Evolutionary conservation across 1,284 basidiomycete genomes (phyloP).

Genomic region (Phenoliferia sp.): DNA sequence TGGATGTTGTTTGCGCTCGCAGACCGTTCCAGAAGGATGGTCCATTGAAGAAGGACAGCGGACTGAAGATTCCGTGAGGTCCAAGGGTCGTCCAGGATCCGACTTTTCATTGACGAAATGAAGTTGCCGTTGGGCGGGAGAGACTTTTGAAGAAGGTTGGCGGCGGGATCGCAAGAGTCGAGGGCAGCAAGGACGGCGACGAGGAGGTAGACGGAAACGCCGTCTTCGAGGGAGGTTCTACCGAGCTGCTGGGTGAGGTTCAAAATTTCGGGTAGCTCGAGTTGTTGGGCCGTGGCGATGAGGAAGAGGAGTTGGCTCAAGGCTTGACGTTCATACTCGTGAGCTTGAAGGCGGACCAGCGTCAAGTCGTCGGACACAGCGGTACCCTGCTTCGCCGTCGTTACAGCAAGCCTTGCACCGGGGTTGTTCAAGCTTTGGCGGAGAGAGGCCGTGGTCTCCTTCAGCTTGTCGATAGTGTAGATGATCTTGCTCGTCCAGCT

Average conservation of each 20-base stretch:
- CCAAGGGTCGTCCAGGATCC: conserved; percentile 51
- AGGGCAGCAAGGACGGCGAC: conserved; percentile 62
- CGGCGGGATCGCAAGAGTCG: conserved; percentile 44
- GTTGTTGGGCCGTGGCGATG: conserved; percentile 59
- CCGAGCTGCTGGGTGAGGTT: conserved; percentile 60
- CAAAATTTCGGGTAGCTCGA: conserved; percentile 57
- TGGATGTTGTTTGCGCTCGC: conserved; percentile 61
- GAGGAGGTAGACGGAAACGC: conserved; percentile 67
- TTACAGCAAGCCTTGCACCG: conserved; percentile 57
- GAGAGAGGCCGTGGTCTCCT: conserved; percentile 46
- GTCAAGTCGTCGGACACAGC: conserved; percentile 61
- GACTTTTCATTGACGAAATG: conserved; percentile 44
- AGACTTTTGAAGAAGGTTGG: conserved; percentile 30
- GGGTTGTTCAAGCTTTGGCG: conserved; percentile 41
- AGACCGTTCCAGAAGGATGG: conserved; percentile 70
- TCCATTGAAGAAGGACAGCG: conserved; percentile 75
- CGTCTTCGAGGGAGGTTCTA: conserved; percentile 55
- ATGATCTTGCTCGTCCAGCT: conserved; percentile 56
- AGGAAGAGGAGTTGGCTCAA: conserved; percentile 60
- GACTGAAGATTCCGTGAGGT: conserved; percentile 70
- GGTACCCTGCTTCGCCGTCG: conserved; percentile 53
- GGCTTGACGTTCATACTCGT: conserved; percentile 64
- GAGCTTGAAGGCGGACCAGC: conserved; percentile 60
- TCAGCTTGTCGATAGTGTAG: conserved; percentile 58
- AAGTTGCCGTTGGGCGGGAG: conserved; percentile 39